phyloP scores from a whole-genome alignment of 805 yeast genomes.

The Candida sakaeoensis region DNA sequence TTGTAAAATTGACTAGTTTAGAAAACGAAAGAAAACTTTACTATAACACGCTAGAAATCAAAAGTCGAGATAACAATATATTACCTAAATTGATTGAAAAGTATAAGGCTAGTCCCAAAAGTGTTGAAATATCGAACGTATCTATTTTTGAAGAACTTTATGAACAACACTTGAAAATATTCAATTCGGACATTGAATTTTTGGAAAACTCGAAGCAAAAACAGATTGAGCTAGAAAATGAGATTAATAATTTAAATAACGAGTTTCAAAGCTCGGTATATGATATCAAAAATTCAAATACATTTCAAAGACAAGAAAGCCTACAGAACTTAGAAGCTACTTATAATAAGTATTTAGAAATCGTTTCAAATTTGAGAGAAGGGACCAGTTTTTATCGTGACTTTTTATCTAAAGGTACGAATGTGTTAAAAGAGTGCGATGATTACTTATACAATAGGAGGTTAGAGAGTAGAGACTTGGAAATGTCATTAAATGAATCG shows the following conservation, averaged over 20 bases:
- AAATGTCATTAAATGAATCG: conserved; percentile 16
- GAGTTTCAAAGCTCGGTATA: conserved; percentile 19
- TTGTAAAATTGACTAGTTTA: conserved; percentile 26
- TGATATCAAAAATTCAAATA: conserved; percentile 13
- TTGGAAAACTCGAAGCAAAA: conserved; percentile 35
- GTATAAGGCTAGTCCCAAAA: conserved; percentile 29
- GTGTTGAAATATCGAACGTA: conserved; percentile 11
- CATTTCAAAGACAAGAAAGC: conserved; percentile 42
- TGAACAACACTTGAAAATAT: conserved; percentile 42
- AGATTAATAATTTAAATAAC: conserved; percentile 31
- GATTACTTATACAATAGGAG: conserved; percentile 49
- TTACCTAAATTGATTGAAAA: conserved; percentile 51
- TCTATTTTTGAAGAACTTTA: conserved; percentile 35
- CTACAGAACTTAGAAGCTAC: conserved; percentile 51
- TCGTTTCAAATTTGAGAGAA: conserved; percentile 57
- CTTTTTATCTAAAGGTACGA: conserved; percentile 45
- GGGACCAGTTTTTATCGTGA: conserved; percentile 72
- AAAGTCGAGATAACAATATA: conserved; percentile 44
- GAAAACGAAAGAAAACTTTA: conserved; percentile 37
- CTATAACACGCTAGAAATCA: conserved; percentile 40
- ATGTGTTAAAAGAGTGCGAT: conserved; percentile 47
- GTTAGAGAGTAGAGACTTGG: conserved; percentile 51
- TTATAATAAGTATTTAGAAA: conserved; percentile 50
- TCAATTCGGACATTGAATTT: conserved; percentile 46
- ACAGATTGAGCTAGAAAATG: conserved; percentile 34